phyloP scores from a whole-genome alignment of 2,329 filamentous ascomycete species.

The Penicillium aurantiogriseum region DNA sequence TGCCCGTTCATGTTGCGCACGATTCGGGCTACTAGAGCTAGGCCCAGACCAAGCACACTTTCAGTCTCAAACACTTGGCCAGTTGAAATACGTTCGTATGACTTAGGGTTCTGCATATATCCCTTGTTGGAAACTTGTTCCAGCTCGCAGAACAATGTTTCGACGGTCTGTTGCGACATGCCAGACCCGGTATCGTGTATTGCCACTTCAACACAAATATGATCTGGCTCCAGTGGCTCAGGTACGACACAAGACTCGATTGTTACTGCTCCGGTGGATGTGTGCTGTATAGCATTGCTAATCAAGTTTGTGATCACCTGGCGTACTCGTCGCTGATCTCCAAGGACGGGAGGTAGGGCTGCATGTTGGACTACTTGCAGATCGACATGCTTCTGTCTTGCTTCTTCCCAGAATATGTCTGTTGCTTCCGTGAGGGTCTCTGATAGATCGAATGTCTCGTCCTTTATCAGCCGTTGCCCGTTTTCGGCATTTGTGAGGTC shows the following conservation, averaged over 20 bases:
- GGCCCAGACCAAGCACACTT: conserved; percentile 68
- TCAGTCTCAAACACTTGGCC: conserved; percentile 33
- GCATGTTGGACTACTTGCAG: conserved; percentile 68
- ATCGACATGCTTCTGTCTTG: conserved; percentile 68
- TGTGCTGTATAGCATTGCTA: conserved; percentile 86
- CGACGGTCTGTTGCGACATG: conserved; percentile 57
- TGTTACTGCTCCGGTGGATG: conserved; percentile 63
- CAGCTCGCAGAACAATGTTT: conserved; percentile 59
- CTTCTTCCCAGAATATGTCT: conserved; percentile 71
- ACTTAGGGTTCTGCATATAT: conserved; percentile 32
- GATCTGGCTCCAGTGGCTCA: conserved; percentile 49
- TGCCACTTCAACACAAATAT: conserved; percentile 67
- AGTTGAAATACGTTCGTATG: conserved; percentile 27
- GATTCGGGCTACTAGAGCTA: conserved; percentile 78
- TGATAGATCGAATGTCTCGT: conserved; percentile 72
- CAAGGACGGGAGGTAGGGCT: conserved; percentile 70
- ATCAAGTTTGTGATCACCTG: conserved; percentile 79
- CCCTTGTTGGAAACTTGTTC: conserved; percentile 65
- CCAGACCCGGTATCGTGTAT: conserved; percentile 73
- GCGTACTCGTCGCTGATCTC: conserved; percentile 74
- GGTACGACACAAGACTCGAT: conserved; percentile 63
- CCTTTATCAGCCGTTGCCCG: conserved; percentile 72
- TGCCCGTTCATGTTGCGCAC: conserved; percentile 87
- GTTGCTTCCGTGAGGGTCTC: conserved; percentile 72
- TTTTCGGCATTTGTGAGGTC: conserved; percentile 86